Conservation (phyloP, 1,139 yeast species). For the Diutina siamensis region DNA sequence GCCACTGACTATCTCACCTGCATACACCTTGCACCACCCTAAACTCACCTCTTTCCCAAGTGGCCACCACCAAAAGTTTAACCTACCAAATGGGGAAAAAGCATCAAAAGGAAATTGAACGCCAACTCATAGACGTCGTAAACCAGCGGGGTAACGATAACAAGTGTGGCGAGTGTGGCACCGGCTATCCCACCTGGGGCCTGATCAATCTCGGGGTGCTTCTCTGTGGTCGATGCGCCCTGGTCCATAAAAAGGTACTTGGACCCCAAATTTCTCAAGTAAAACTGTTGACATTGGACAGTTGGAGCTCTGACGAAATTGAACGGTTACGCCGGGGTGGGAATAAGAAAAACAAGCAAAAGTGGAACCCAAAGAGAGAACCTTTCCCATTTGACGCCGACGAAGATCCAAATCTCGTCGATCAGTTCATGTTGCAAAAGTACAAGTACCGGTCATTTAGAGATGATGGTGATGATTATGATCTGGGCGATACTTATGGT, state of each 20-base stretch:
- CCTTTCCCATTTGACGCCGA: slow-evolving; percentile 68
- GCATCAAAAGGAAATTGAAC: slow-evolving; percentile 27
- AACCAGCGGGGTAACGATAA: slow-evolving; percentile 34
- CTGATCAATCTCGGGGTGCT: slow-evolving; percentile 46
- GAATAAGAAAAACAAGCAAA: slow-evolving; percentile 48
- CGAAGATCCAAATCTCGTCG: slow-evolving; percentile 36
- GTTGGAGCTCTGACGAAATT: slow-evolving; percentile 56
- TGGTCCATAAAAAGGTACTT: slow-evolving; percentile 58
- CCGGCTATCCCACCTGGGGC: slow-evolving; percentile 51
- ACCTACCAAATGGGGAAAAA: slow-evolving; percentile 17
- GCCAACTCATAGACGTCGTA: slow-evolving; percentile 32
- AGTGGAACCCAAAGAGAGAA: slow-evolving; percentile 50
- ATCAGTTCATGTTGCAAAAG: slow-evolving; percentile 41
- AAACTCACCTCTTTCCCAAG: no score
- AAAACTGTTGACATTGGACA: slow-evolving; percentile 73
- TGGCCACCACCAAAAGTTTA: background rate
- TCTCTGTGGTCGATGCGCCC: slow-evolving; percentile 71
- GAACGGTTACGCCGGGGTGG: slow-evolving; percentile 50
- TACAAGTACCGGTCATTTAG: slow-evolving; percentile 36
- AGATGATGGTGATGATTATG: slow-evolving; percentile 18
- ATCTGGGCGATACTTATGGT: slow-evolving; percentile 14
- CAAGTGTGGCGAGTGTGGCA: slow-evolving; percentile 65
- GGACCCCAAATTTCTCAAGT: slow-evolving; percentile 44
- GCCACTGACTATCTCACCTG: background rate
- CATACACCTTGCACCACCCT: background rate